Percentiles rank a stretch among this genome's conserved stretches.
phyloP scores from a whole-genome alignment of 495 filamentous ascomycete genomes.

The Annulohypoxylon stygium region DNA sequence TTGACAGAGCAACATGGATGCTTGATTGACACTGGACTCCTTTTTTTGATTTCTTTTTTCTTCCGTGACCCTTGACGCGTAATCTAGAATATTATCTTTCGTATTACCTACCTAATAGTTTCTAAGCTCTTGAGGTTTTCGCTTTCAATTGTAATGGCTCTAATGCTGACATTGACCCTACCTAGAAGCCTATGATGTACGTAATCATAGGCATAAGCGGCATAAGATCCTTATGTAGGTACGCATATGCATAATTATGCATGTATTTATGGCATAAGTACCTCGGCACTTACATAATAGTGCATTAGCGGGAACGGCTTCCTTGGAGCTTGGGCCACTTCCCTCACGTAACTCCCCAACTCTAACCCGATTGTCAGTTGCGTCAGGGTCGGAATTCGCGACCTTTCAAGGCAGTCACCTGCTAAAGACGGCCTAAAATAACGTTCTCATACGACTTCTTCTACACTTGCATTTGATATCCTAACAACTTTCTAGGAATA shows the following conservation, averaged over 20 bases:
- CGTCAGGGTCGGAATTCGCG: conserved; percentile 5
- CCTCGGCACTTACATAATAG: background rate
- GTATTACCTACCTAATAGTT: too few species aligned
- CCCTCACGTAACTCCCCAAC: conserved; percentile 1
- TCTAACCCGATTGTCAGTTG: conserved; percentile 1
- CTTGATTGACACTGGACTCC: background rate
- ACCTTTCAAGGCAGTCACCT: conserved; percentile 18
- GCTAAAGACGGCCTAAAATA: background rate
- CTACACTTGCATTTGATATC: background rate
- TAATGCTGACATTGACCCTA: too few species aligned
- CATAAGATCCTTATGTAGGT: background rate
- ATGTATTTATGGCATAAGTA: too few species aligned
- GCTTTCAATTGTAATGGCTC: background rate
- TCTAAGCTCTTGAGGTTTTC: background rate
- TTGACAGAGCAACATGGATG: conserved; percentile 44
- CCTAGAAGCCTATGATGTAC: too few species aligned
- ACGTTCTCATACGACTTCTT: background rate
- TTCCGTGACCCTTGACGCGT: background rate
- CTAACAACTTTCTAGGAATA: background rate
- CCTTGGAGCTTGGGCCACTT: conserved; percentile 47
- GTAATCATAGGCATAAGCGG: background rate
- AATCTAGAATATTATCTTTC: too few species aligned
- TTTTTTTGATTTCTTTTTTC: background rate
- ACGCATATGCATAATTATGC: too few species aligned
- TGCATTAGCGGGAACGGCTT: background rate